A percentile compares a stretch with the other conserved stretches of the same genome.
These are phyloP conservation scores for Elaeis oleifera DNA, from an alignment of 202 grass and related monocot species.

Conservation along the genomic window DNA sequence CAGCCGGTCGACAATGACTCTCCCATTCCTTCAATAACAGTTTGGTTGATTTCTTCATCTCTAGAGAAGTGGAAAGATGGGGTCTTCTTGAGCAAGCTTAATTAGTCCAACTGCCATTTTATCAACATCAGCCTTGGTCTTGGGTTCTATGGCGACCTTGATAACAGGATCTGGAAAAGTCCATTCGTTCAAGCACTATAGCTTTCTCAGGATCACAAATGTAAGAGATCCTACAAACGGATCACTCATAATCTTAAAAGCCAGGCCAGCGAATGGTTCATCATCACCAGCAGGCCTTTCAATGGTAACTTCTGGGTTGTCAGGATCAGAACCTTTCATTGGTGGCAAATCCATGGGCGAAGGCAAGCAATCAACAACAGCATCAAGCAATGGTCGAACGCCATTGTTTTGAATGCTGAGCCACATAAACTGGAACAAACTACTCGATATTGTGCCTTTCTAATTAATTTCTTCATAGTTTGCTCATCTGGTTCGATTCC, in stretches of 20 bases:
- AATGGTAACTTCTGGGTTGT: slow-evolving; percentile 61
- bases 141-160: slow-evolving; percentile 98
- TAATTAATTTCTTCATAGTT: slow-evolving; percentile 80
- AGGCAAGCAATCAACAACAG: slow-evolving; percentile 98
- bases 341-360: slow-evolving; percentile 78
- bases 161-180: slow-evolving; percentile 99
- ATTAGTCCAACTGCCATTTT: slow-evolving; percentile 87
- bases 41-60: slow-evolving; percentile 96
- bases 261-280: slow-evolving; percentile 87
- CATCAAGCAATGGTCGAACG: slow-evolving; percentile 90
- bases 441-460: slow-evolving; percentile 76
- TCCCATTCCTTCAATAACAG: slow-evolving; percentile 99
- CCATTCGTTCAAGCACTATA: slow-evolving; percentile 94
- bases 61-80: slow-evolving; percentile 99
- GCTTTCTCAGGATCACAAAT: slow-evolving; percentile 72
- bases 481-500: slow-evolving; percentile 73
- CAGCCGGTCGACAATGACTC: slow-evolving; percentile 90
- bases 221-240: slow-evolving; percentile 92
- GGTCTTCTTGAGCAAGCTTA: slow-evolving; percentile 94
- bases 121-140: slow-evolving; percentile 96
- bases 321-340: slow-evolving; percentile 87
- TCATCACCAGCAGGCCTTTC: slow-evolving; percentile 64
- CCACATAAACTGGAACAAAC: slow-evolving; percentile 92
- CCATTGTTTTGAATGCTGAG: slow-evolving; percentile 98
- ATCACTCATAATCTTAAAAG: slow-evolving; percentile 99